Percentiles rank a stretch among this genome's conserved stretches.
Evolutionary conservation across 768 basidiomycete species (phyloP).

Genomic region (Nevesoporus exiguus): DNA sequence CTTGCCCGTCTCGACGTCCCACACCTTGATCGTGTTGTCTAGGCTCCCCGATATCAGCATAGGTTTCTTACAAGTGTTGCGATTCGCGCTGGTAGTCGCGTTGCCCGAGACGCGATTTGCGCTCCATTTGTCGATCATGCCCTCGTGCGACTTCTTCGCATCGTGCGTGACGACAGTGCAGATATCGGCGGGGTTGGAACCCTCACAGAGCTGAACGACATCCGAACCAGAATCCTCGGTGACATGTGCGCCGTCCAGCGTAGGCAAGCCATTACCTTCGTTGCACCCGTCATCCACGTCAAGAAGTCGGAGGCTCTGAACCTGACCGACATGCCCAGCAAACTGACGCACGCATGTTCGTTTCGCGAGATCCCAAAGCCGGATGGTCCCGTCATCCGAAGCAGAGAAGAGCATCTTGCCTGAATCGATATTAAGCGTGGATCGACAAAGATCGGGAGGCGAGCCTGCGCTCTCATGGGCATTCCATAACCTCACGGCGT

Average conservation of each 20-base stretch:
- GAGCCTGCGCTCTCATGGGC: slow-evolving; percentile 18
- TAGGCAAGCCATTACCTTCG: slow-evolving; percentile 14
- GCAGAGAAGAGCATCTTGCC: slow-evolving; percentile 98
- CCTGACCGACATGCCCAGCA: slow-evolving; percentile 89
- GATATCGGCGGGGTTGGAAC: slow-evolving; percentile 18
- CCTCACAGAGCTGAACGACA: slow-evolving; percentile 11
- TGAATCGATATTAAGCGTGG: slow-evolving; percentile 55
- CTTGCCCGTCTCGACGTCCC: slow-evolving; percentile 89
- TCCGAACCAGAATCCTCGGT: slow-evolving; percentile 17
- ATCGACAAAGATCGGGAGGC: slow-evolving; percentile 23
- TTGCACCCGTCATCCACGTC: slow-evolving; percentile 54
- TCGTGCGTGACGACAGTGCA: slow-evolving; percentile 33
- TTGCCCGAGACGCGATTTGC: too few species aligned
- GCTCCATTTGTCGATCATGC: slow-evolving; percentile 10
- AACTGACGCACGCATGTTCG: slow-evolving; percentile 82
- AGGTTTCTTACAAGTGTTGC: slow-evolving; percentile 45
- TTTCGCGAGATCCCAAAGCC: slow-evolving; percentile 86
- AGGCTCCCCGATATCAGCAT: slow-evolving; percentile 85
- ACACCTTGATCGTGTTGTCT: slow-evolving; percentile 93
- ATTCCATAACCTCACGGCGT: slow-evolving; percentile 93
- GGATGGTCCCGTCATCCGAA: slow-evolving; percentile 91
- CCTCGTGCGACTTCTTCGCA: slow-evolving; percentile 7
- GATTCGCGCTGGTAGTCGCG: slow-evolving; percentile 13
- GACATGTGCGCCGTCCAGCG: slow-evolving; percentile 9
- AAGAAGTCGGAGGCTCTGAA: slow-evolving; percentile 85